Base-by-base conservation (phyloP, 768 basidiomycete genomes). In the Tylopilus vinaceipallidus region DNA sequence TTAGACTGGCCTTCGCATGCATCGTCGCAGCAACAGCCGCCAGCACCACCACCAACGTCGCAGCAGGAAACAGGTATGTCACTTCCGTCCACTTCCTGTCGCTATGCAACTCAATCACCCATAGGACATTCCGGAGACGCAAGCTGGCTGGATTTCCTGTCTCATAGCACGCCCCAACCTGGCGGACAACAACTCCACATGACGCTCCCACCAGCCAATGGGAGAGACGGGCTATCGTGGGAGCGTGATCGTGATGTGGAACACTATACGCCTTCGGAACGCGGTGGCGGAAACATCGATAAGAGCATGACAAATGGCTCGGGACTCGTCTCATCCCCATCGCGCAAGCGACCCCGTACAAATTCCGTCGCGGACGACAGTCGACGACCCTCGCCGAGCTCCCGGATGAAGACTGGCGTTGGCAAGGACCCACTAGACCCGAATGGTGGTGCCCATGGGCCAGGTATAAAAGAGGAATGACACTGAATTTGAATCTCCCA, bases 1-100 rank as follows among this genome's bases (percentile, higher is more conserved):
- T 20, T 69, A n/a, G 68, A 69, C 44, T 69, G 68, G 68, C 68
- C 68, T 17, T 63, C 69, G 6, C 68, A 69, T 45, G 56, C 52
- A 8, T 47, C 66, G 3, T 42, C 59, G n/a, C 67, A 59, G 35
- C 58, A 52, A 37, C 52, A 58, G n/a, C 13, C 49, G 19, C 67
- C 54, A 45, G 24, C 40, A 30, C 36, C 59, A 8, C 45, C 55
- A 16, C 53, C 57, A 29, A 47, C 54, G 26, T 30, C 41, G 42
- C 64, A 55, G 24, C 64, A 70, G 38, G 61, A 64, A 42, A 49
- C 59, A 46, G 64, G 65, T 64, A 37, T 14, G 57, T 39, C 34
- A 35, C 14, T 8, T 33, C 2, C 11, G 11, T 19, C 33, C 14
- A 4, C 20, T 4, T 29, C n/a, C 29, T 20, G 10, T 42, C 7